These are phyloP conservation scores for Parachlorella kessleri DNA, from an alignment of 139 green algal species.

Conservation along the genomic window DNA sequence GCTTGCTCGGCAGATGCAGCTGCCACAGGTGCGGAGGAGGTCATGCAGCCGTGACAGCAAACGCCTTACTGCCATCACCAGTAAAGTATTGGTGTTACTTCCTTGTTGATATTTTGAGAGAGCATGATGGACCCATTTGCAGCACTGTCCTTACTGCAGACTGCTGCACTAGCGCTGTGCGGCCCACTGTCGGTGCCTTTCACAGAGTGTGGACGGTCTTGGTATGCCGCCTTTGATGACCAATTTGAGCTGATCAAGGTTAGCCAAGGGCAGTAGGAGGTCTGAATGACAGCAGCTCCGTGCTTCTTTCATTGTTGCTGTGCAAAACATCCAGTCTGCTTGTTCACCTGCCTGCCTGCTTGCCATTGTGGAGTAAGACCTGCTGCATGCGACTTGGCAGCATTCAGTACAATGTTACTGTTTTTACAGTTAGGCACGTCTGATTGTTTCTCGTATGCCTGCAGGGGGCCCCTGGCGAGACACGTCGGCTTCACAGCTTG, in stretches of 20 bases:
- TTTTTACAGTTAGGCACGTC: no score
- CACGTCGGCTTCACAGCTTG: constrained; percentile 28
- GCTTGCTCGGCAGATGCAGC: constrained; percentile 34
- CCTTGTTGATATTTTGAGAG: background rate
- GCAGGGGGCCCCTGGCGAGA: constrained; percentile 31
- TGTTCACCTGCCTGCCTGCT: background rate
- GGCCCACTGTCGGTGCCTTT: constrained; percentile 36
- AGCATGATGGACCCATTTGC: background rate
- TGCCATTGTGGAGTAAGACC: no score
- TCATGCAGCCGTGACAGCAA: no score
- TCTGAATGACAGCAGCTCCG: no score
- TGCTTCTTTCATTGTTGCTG: no score
- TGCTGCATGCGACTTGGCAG: no score
- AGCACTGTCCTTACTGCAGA: constrained; percentile 27
- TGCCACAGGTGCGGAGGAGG: constrained; percentile 37
- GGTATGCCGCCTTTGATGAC: constrained; percentile 34
- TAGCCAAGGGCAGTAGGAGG: no score
- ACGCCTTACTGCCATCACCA: no score
- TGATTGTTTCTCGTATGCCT: background rate
- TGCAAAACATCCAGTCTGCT: background rate
- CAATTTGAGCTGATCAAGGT: constrained; percentile 49
- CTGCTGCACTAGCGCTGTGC: constrained; percentile 38
- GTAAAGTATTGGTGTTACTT: background rate
- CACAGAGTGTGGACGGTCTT: constrained; percentile 33
- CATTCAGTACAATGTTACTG: no score